Evolutionary conservation across 225 moss, liverwort and hornwort species (phyloP), one percentile per base, ranked within the genome.

Genomic region (Physcomitrium patens): DNA sequence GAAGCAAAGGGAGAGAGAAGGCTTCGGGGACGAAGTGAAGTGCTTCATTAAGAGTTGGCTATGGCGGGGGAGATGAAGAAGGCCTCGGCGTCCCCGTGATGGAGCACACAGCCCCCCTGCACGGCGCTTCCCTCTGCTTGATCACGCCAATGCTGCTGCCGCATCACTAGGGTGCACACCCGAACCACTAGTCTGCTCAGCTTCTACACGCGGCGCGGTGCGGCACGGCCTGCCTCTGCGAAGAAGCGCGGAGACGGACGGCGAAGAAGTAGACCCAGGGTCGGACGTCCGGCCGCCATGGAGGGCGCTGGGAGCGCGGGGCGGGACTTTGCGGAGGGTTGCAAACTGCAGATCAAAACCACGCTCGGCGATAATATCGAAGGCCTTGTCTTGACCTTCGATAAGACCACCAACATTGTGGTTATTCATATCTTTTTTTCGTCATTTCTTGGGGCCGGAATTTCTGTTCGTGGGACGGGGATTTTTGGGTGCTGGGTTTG

Each of bases 291-390:
- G 28, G 5, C 31, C 31, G 31, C 31, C 50, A 76, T 76, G 76
- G 76, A 68, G 68, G 69, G 62, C 17, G 76, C 82, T 45, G 84
- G 79, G 55, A 80, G 82, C 64, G 82, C 85, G 69, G 86, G 88
- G 62, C 76, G 79, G 72, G 83, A 87, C 61, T 89, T 83, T 55
- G 83, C 75, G 73, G 89, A 87, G 50, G 92, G 92, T 28, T 82
- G 83, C 82, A 83, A 79, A 68, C 77, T 92, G 73, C 85, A 85
- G 78, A 84, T 92, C 78, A 92, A 86, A 84, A 89, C 89, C 41
- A 92, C 89, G 20, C 81, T 92, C 47, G 92, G 92, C 54, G 92
- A 92, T 78, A 87, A 87, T 67, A 85, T 89, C 63, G 92, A 89
- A 74, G 92, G 89, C 23, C 84, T 82, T 62, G 92, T 92, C 57